Conservation (phyloP, 1,284 basidiomycete species). For the Pseudozyma flocculosa region DNA sequence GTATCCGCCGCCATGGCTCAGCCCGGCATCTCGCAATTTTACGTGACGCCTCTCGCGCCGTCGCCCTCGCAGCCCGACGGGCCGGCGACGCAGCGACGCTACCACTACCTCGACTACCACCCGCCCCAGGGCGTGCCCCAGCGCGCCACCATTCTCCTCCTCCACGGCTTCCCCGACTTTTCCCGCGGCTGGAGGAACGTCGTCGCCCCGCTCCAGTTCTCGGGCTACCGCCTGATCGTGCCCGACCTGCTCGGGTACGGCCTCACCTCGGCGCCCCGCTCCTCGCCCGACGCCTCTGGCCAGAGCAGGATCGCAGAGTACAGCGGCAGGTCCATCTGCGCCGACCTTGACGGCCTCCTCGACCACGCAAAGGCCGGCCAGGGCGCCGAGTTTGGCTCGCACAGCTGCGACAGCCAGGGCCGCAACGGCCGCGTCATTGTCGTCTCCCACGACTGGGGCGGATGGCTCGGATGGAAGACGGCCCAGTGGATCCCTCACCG, state of each 20-base stretch:
- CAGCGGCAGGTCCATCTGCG: conserved; percentile 31
- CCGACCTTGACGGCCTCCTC: conserved; percentile 42
- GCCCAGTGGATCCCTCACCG: conserved; percentile 35
- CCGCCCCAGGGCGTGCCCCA: conserved; percentile 25
- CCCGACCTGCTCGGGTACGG: conserved; percentile 48
- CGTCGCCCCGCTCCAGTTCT: conserved; percentile 23
- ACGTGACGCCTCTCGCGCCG: conserved; percentile 31
- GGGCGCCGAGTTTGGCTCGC: conserved; percentile 26
- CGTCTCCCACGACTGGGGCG: conserved; percentile 48
- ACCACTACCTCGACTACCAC: conserved; percentile 43
- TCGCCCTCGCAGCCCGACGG: conserved; percentile 34
- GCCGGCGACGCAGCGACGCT: conserved; percentile 32
- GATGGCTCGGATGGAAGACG: conserved; percentile 42
- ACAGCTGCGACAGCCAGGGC: conserved; percentile 19
- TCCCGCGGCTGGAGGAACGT: conserved; percentile 33
- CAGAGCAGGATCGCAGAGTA: conserved; percentile 36
- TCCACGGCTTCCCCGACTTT: conserved; percentile 49
- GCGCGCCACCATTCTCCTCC: conserved; percentile 35
- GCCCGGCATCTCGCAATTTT: conserved; percentile 38
- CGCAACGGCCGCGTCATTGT: conserved; percentile 37
- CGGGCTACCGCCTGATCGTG: conserved; percentile 41
- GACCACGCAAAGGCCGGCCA: conserved; percentile 32
- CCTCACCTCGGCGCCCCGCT: conserved; percentile 22
- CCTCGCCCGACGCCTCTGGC: conserved; percentile 15
- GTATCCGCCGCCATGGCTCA: not conserved